Base-by-base conservation (phyloP, 2,329 filamentous ascomycete species). In the Aspergillus piperis region DNA sequence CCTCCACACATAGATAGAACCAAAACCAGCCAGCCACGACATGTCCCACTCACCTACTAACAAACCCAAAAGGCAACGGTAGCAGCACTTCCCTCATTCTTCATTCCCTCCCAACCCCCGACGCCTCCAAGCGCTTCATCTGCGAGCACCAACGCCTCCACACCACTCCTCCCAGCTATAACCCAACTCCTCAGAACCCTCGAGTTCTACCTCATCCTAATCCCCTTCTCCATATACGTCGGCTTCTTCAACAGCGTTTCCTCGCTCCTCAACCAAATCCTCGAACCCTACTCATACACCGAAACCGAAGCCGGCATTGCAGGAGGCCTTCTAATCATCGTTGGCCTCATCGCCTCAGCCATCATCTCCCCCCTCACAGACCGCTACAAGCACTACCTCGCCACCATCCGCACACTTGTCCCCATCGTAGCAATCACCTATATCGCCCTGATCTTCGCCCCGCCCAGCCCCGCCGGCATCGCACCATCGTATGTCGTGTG, bases 221-320 rank as follows among this genome's bases (percentile, higher is more conserved):
- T 93, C 61, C 89, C 93, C n/a, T 98, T 94, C 78, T 80, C 85
- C 65, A 77, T 93, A 69, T 96, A 92, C 75, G 91, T 96, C 62
- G 92, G 90, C 69, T 89, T 95, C 80, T 99, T 99, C 87, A 98
- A 98, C 82, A 90, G 90, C 66, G 82, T 93, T 66, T 96, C 92
- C 53, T 90, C 90, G 1, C 85, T 98, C 1, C 83, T 98, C 8
- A 96, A 94, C 79, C 94, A 97, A 73, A 91, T 98, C 73, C 85
- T 98, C 64, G 81, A 86, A 41, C 95, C 95, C 0, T 94, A 97
- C 78, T 90, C 87, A 69, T 96, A 92, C 83, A 84, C 81, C 61
- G 90, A 96, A 73, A 89, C 89, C 65, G 84, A 96, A 58, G 91
- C 94, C 21, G 95, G 95, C 36, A 93, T 98, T 69, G 92, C 89